Conservation (phyloP, 1,284 basidiomycete genomes). For the Ganoderma lucidum region DNA sequence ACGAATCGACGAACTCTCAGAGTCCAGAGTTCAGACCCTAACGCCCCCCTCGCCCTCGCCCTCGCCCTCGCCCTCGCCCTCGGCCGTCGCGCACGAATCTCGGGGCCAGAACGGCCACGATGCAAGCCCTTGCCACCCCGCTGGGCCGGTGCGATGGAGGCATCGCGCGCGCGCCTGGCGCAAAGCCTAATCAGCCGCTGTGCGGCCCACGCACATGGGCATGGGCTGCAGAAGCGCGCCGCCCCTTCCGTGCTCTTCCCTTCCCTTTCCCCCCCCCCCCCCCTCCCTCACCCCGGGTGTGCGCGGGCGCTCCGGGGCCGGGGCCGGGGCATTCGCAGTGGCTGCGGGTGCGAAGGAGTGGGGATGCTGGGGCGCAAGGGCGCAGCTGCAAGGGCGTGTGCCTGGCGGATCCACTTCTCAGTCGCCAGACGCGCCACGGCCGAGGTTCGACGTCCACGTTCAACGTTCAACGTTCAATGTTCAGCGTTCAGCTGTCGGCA, state of each 20-base stretch:
- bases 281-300: neutral
- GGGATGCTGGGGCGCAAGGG: neutral
- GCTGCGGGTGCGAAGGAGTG: constrained; percentile 5
- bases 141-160: neutral
- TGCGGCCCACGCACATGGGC: constrained; percentile 6
- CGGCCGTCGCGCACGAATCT: neutral
- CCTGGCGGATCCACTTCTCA: neutral
- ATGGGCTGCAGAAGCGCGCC: neutral
- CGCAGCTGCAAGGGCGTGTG: neutral
- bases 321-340: neutral
- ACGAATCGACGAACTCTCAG: too few species aligned
- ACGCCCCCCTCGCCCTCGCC: neutral
- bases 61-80: neutral
- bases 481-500: too few species aligned
- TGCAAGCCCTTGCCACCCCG: too few species aligned
- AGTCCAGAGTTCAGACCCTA: neutral
- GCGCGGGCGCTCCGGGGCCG: neutral
- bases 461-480: too few species aligned
- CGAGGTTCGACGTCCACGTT: neutral
- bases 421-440: neutral
- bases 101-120: neutral
- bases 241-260: neutral
- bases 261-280: neutral
- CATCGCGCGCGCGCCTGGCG: constrained; percentile 5
- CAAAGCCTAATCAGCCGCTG: constrained; percentile 22